phyloP scores from a whole-genome alignment of 164 flowering plant genomes.

The Brasenia schreberi region DNA sequence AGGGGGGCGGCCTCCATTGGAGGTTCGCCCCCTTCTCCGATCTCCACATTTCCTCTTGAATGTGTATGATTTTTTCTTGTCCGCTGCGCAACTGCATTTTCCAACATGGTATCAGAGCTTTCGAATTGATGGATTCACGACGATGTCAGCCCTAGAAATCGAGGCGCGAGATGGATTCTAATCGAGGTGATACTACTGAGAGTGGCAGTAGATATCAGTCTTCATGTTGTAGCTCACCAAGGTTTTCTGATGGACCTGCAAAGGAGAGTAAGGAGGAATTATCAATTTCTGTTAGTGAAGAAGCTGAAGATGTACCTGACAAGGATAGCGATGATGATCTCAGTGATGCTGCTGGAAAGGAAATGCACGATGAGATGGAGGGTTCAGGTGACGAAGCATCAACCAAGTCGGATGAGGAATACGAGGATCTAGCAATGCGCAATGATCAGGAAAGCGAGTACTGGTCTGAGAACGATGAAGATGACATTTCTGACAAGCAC shows the following conservation, averaged over 20 bases:
- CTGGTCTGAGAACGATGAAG: constrained; percentile 28
- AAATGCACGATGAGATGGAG: constrained; percentile 58
- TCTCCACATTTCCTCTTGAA: too few species aligned
- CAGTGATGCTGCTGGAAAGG: constrained; percentile 41
- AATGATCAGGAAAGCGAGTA: constrained; percentile 59
- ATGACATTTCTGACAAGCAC: constrained; percentile 11
- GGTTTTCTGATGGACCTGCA: constrained; percentile 64
- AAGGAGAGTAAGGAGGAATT: constrained; percentile 83
- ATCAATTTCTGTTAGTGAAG: constrained; percentile 82
- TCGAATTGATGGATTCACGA: too few species aligned
- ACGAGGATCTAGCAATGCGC: constrained; percentile 88
- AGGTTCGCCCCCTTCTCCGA: too few species aligned
- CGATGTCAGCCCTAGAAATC: too few species aligned
- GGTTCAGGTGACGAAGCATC: constrained; percentile 96
- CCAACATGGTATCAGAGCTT: too few species aligned
- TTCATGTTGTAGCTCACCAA: constrained; percentile 86
- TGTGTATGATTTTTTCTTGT: too few species aligned
- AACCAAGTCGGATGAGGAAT: constrained; percentile 91
- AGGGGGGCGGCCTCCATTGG: too few species aligned
- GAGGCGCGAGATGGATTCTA: too few species aligned
- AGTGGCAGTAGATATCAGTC: constrained; percentile 63
- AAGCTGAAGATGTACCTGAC: constrained; percentile 58
- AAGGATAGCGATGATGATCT: constrained; percentile 74
- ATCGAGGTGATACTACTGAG: constrained; percentile 46
- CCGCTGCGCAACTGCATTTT: too few species aligned